Base-by-base conservation (phyloP, 1,139 yeast species). In the Nakaseomyces glabratus region DNA sequence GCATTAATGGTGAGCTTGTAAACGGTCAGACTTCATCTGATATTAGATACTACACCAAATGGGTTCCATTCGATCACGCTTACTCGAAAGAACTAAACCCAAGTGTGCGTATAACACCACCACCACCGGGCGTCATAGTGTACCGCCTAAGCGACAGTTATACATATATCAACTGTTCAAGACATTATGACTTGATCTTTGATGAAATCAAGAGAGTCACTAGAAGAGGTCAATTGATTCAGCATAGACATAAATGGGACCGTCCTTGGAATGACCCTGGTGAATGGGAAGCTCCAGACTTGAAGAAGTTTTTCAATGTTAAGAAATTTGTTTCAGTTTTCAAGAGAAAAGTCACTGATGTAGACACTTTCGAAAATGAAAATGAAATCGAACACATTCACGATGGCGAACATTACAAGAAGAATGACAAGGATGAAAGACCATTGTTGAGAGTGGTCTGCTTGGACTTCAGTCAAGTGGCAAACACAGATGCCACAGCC, bases 241-340 rank as follows among this genome's bases (percentile, higher is more conserved):
- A 58, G 28, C 61, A 55, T 33, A 54, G 63, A 13, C 63, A 66
- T 34, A 68, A 73, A 26, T 82, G 85, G 18, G 82, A 81, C 35
- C 71, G 90, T 45, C 88, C 94, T 14, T 88, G 96, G 95, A 86
- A 86, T 55, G 93, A 85, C 50, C 88, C 86, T 17, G 93, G 94
- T 23, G 51, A 51, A 29, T 56, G 56, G 55, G 48, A 49, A 34
- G 43, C 52, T 9, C 57, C 57, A 16, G 28, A 20, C 3, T 49
- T 50, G 23, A 16, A 46, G 7, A 40, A 37, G 16, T 30, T 41
- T 16, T 26, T 40, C 28, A 44, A 43, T n/a, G 21, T 21, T 11
- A 26, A 26, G 15, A 26, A 18, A n/a, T 26, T 26, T 15, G 11
- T 26, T n/a, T 20, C 20, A n/a, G 44, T 82, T 81, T 33, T 63